Evolutionary conservation across 2,329 filamentous ascomycete genomes (phyloP), one percentile per base, ranked within the genome.

Genomic region (Hymenoscyphus scutula): DNA sequence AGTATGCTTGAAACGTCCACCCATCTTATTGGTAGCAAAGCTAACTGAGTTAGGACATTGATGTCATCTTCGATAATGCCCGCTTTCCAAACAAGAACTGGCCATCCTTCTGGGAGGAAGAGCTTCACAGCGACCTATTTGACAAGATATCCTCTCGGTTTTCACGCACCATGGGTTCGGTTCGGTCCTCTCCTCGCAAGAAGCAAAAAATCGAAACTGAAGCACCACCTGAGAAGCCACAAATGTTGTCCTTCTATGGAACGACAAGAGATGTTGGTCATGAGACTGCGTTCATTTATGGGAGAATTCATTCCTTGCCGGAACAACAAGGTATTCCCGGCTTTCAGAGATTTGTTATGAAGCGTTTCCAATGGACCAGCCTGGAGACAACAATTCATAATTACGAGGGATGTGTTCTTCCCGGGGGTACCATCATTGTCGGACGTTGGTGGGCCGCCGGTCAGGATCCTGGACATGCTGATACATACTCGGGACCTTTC

Each of bases 301-400:
- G 82, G 53, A 82, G 79, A 74, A 71, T 85, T 23, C 82, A 83
- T 65, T 72, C 77, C 0, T 71, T 85, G 1, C 79, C 79, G 0
- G 67, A 74, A 2, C 82, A 85, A 65, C 64, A 76, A 17, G 77
- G 75, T 1, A 79, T 85, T 13, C 77, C 78, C 0, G 83, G 83
- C 23, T 85, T 80, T 75, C 80, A 83, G 72, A 77, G 82, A 34
- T 74, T 85, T 61, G 81, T 78, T 0, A 80, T 85, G 74, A 80
- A 84, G 77, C 83, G 82, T 70, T 81, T 81, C 59, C 70, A 69
- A 45, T 63, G 67, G 34, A 13, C 13, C 17, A 13, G 13, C 34
- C 3, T 13, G 3, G 34, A 37, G 34, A 13, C 34, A 13, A 37
- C 2, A 51, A 64, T 13, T 53, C 62, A 51, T 51, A 8, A 57